Evolutionary conservation across 2,329 filamentous ascomycete genomes (phyloP).

Genomic region (Colletotrichum sp.): DNA sequence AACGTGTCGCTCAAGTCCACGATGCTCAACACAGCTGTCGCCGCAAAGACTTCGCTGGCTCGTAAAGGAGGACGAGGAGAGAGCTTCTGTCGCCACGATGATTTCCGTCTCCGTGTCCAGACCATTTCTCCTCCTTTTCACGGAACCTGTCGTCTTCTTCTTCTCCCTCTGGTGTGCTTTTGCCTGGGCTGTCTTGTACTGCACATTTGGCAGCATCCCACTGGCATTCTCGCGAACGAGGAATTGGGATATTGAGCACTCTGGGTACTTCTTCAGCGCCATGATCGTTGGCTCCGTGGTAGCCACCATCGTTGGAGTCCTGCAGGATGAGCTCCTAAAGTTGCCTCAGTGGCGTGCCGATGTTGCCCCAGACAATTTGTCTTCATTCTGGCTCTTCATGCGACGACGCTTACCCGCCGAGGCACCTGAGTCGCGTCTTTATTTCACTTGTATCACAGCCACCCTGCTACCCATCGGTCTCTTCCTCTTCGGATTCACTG

Average conservation of each 20-base stretch:
- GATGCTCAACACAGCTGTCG: not conserved
- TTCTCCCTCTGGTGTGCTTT: constrained; percentile 93
- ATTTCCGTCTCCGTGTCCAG: constrained; percentile 76
- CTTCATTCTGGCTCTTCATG: constrained; percentile 49
- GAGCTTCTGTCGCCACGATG: constrained; percentile 70
- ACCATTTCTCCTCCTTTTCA: constrained; percentile 78
- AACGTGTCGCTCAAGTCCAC: not conserved
- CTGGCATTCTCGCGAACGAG: constrained; percentile 75
- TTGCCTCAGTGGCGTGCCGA: constrained; percentile 41
- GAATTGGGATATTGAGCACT: constrained; percentile 69
- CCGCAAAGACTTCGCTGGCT: constrained; percentile 73
- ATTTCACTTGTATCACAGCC: constrained; percentile 81
- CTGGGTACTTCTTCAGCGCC: constrained; percentile 67
- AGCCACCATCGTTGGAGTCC: constrained; percentile 72
- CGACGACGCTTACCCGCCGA: constrained; percentile 51
- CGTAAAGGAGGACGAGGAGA: constrained; percentile 79
- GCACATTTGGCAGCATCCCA: constrained; percentile 82
- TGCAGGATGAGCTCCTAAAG: constrained; percentile 71
- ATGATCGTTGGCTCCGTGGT: constrained; percentile 69
- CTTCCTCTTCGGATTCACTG: constrained; percentile 81
- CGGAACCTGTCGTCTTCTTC: constrained; percentile 80
- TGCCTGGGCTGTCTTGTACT: constrained; percentile 86
- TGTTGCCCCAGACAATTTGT: constrained; percentile 30
- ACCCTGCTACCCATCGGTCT: constrained; percentile 79
- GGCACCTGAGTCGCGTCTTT: constrained; percentile 78